phyloP scores from a whole-genome alignment of 305 asterid genomes.

The Withania somnifera region DNA sequence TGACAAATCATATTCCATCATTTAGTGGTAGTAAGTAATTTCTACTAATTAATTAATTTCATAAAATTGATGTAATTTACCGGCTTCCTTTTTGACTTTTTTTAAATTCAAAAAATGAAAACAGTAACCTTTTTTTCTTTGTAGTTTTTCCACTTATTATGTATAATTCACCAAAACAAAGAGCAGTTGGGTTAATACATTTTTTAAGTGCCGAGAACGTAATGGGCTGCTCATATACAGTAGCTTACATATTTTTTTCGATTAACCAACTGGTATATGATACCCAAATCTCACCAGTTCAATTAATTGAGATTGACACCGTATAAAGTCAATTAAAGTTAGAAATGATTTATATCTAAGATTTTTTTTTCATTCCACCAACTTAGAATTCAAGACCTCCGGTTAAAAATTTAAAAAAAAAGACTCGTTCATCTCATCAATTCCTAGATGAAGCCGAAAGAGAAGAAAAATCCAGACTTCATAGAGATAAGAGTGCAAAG shows the following conservation, averaged over 20 bases:
- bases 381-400: accelerated
- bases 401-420: not conserved
- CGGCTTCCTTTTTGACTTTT: not conserved
- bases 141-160: not conserved
- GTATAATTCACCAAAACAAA: not conserved
- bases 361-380: not conserved
- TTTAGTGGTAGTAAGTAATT: not conserved
- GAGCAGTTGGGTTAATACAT: not conserved
- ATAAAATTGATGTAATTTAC: not conserved
- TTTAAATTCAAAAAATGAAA: not conserved
- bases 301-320: not conserved
- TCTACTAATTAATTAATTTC: not conserved
- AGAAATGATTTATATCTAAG: not conserved
- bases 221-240: not conserved
- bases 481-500: too few relatives aligned
- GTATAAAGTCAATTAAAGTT: not conserved
- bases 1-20: not conserved
- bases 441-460: too few relatives aligned
- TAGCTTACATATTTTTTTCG: not conserved
- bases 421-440: too few relatives aligned
- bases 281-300: not conserved
- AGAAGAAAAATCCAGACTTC: too few relatives aligned
- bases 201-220: not conserved
- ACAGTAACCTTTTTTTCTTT: not conserved
- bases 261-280: not conserved